Evolutionary conservation across 208 protist genomes (phyloP), one percentile per base, ranked within the genome.

Genomic region (Crithidia sp.): DNA sequence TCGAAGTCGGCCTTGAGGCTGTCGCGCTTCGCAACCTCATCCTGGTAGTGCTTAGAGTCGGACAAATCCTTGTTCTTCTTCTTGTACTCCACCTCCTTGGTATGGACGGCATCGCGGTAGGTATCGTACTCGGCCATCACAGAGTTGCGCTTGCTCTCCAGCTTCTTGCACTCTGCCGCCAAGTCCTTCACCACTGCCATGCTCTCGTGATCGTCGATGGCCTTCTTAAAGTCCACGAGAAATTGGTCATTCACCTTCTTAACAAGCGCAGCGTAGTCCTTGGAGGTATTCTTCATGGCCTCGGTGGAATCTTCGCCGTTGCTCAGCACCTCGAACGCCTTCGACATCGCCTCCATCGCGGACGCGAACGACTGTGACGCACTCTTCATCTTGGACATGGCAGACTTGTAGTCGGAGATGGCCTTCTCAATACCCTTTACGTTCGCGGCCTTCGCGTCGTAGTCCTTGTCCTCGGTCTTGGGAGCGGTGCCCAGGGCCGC

Each of bases 41-140:
- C 71, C 4, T 67, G 4, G 71, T 90, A 89, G 53, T 68, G 59
- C 65, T 88, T 88, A 3, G 85, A 90, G 12, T 73, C 69, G 4
- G 67, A 70, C 10, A 90, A 63, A 47, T 83, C 64, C 55, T 90
- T 93, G 41, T 77, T 76, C 61, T 88, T 89, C 72, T 90, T 90
- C 10, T 50, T 62, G 75, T 90, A 90, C 65, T 86, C 73, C 5
- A n/a, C 39, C 52, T 89, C 85, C 62, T 87, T 90, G 40, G 81
- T 86, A 47, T 41, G 16, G 0, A 89, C 88, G 16, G 79, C 55
- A 2, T 84, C 79, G 52, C 87, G 74, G 71, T 92, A 92, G 1
- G 80, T 70, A 70, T 90, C 85, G 53, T 86, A 92, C 59, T 92
- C 81, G 3, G 70, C 66, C 79, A 83, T 83, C n/a, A 79, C 28